Evolutionary conservation across 2,329 filamentous ascomycete species (phyloP).

Genomic region (Endoconidiophora polonica): DNA sequence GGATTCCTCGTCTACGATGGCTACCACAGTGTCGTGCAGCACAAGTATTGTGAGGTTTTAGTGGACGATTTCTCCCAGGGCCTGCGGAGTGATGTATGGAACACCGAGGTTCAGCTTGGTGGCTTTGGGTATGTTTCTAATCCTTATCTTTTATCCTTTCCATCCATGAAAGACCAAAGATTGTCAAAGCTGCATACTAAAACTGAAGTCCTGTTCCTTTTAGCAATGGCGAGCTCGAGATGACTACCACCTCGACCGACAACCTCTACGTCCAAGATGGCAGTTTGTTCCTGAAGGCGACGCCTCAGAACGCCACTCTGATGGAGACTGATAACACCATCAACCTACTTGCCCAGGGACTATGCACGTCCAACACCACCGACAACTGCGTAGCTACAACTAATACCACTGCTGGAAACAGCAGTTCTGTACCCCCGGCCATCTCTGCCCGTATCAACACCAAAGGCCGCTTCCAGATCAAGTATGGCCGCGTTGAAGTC

Average conservation of each 20-base stretch:
- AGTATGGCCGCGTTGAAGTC: slow-evolving; percentile 69
- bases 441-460: slow-evolving; percentile 67
- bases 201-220: background rate
- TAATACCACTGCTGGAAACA: slow-evolving; percentile 53
- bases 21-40: slow-evolving; percentile 50
- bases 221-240: slow-evolving; percentile 67
- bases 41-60: slow-evolving; percentile 55
- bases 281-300: slow-evolving; percentile 58
- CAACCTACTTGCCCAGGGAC: slow-evolving; percentile 47
- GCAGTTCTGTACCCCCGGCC: slow-evolving; percentile 60
- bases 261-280: slow-evolving; percentile 60
- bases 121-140: slow-evolving; percentile 49
- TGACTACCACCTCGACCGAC: slow-evolving; percentile 53
- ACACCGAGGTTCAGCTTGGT: slow-evolving; percentile 56
- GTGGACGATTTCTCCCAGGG: slow-evolving; percentile 47
- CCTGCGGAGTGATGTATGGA: slow-evolving; percentile 47
- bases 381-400: slow-evolving; percentile 51
- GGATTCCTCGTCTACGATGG: slow-evolving; percentile 65
- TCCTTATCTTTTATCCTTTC: background rate
- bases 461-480: slow-evolving; percentile 51
- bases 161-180: background rate
- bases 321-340: slow-evolving; percentile 51
- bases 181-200: background rate
- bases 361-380: slow-evolving; percentile 44
- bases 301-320: slow-evolving; percentile 51